Evolutionary conservation across 352 stramenopile genomes (phyloP), one percentile per base, ranked within the genome.

Genomic region (Phytopythium kandeliae): DNA sequence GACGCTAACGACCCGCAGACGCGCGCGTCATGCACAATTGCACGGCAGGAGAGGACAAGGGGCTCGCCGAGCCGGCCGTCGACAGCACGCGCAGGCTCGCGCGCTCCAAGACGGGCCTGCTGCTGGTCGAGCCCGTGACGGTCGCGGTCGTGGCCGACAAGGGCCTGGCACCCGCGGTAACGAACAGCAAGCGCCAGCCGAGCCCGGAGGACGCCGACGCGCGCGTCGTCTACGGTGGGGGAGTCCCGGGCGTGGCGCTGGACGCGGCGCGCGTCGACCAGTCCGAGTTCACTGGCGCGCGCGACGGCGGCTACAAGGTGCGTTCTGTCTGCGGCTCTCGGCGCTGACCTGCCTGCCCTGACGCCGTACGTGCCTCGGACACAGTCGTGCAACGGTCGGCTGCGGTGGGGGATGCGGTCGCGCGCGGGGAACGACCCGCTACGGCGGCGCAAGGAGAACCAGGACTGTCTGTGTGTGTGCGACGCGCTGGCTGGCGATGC

Each of bases 371-470:
- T 42, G n/a, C 2, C 22, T 21, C 28, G 28, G 28, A 31, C 28
- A 31, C 46, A 71, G 54, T 85, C 81, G 0, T 11, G 54, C 3
- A 80, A 60, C 35, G 59, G 66, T 0, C 51, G 65, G n/a, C 55
- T 90, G 22, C 57, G 53, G 6, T 92, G 81, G 81, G 81, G 81
- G 19, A 53, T 57, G 22, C 62, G 71, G 34, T 80, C 62, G 7
- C 69, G 81, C 44, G 78, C 81, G 21, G 81, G 81, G 28, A 86
- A 86, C 54, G 81, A 92, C 54, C 69, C 77, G 13, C 50, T 92
- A 54, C 62, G 73, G n/a, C 74, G 81, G n/a, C 72, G 81, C 3
- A 92, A 92, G 41, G 78, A 92, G 60, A 92, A 92, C 59, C 81
- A 92, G 56, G 81, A 92, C 61, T 71, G 64, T 24, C 75, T 92